Evolutionary conservation across 192 early-diverging fungal species (phyloP).

Genomic region (Podila clonocystis): DNA sequence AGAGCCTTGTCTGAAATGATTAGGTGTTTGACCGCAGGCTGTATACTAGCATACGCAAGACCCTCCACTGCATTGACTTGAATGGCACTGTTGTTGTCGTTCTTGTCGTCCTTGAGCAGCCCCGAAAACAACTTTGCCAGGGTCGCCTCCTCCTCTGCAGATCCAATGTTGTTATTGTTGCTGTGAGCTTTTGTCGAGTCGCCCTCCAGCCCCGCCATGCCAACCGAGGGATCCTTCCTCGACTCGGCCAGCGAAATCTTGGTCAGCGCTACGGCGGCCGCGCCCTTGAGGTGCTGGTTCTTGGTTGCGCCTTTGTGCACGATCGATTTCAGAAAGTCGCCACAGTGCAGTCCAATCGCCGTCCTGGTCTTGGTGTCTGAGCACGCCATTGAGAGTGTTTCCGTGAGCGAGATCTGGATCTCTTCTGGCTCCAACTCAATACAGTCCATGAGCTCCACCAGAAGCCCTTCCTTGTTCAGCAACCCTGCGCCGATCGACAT

Average conservation of each 20-base stretch:
- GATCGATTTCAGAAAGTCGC: constrained; percentile 60
- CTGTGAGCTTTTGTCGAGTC: constrained; percentile 39
- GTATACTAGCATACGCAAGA: constrained; percentile 82
- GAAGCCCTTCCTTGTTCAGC: constrained; percentile 66
- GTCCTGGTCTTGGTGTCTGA: constrained; percentile 68
- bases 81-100: constrained; percentile 38
- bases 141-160: constrained; percentile 41
- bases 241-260: constrained; percentile 65
- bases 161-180: neutral
- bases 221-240: constrained; percentile 25
- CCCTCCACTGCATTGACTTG: constrained; percentile 77
- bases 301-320: constrained; percentile 33
- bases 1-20: constrained; percentile 67
- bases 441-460: constrained; percentile 82
- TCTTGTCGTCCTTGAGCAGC: constrained; percentile 56
- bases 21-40: constrained; percentile 74
- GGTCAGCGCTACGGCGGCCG: constrained; percentile 68
- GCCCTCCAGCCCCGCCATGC: constrained; percentile 25
- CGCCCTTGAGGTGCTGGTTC: constrained; percentile 61
- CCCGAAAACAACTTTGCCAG: constrained; percentile 65
- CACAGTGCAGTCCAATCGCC: constrained; percentile 61
- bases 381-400: constrained; percentile 67
- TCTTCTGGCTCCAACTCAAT: constrained; percentile 77
- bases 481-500: constrained; percentile 66
- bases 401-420: constrained; percentile 74